phyloP scores from a whole-genome alignment of 2,329 filamentous ascomycete genomes.

The Sarocladiaceae sp. region DNA sequence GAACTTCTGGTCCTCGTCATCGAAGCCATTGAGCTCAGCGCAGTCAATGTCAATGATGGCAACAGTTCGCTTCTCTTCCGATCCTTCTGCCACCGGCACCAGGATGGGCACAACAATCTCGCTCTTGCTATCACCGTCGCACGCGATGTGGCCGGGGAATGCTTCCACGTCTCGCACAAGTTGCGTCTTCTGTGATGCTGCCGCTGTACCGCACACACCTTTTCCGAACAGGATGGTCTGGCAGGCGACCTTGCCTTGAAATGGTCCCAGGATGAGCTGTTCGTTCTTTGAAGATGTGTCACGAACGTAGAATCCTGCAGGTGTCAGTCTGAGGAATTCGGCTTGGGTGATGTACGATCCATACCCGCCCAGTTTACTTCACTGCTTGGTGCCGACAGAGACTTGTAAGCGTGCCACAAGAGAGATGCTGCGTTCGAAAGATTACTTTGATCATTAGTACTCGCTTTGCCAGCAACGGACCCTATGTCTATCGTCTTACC shows the following conservation, averaged over 20 bases:
- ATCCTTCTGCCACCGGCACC: constrained; percentile 21
- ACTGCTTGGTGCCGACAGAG: constrained; percentile 59
- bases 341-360: constrained; percentile 10
- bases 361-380: constrained; percentile 73
- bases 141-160: constrained; percentile 80
- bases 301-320: constrained; percentile 67
- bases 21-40: constrained; percentile 61
- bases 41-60: constrained; percentile 82
- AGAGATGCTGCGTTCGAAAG: constrained; percentile 71
- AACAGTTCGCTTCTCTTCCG: constrained; percentile 43
- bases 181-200: constrained; percentile 56
- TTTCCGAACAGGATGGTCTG: constrained; percentile 70
- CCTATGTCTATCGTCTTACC: constrained; percentile 15
- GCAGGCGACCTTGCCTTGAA: constrained; percentile 77
- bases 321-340: constrained; percentile 3
- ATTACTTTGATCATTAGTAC: constrained; percentile 48
- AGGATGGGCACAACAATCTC: constrained; percentile 79
- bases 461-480: not conserved
- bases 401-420: constrained; percentile 76
- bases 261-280: constrained; percentile 72
- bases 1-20: constrained; percentile 59
- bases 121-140: constrained; percentile 70
- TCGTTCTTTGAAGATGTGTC: constrained; percentile 41
- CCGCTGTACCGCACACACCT: constrained; percentile 73
- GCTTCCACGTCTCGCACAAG: constrained; percentile 65